Conservation (phyloP, 2,329 filamentous ascomycete species). For the Xylariales sp. region DNA sequence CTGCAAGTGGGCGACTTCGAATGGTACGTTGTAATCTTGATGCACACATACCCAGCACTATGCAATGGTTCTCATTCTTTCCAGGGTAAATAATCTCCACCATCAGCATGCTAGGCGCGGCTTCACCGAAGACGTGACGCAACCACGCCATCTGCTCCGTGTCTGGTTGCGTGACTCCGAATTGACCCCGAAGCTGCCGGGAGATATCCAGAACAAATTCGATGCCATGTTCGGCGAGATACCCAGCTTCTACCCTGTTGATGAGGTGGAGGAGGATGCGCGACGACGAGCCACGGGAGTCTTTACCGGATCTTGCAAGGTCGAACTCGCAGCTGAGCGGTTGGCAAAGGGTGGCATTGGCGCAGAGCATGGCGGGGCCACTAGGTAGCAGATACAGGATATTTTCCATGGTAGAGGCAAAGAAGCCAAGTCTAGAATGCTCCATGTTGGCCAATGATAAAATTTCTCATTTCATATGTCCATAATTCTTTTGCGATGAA, state of each 20-base stretch:
- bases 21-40: not conserved
- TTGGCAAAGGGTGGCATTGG: not conserved
- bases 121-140: not conserved
- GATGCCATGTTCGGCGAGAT: not conserved
- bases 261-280: constrained; percentile 1
- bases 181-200: not conserved
- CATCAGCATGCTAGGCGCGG: not conserved
- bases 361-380: no score
- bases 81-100: not conserved
- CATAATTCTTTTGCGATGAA: no score
- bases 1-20: not conserved
- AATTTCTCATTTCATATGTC: no score
- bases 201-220: not conserved
- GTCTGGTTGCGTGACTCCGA: constrained; percentile 2
- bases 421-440: no score
- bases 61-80: not conserved
- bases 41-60: not conserved
- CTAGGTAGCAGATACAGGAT: no score
- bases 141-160: not conserved
- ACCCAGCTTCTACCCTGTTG: not conserved
- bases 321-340: not conserved
- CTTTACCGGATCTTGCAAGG: constrained; percentile 1
- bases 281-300: not conserved
- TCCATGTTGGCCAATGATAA: no score
- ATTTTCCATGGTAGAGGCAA: no score